A percentile compares a stretch with the other conserved stretches of the same genome.
These are phyloP conservation scores for Neofusicoccum kwambonambiense DNA, from an alignment of 2,329 filamentous ascomycete species.

Conservation along the genomic window DNA sequence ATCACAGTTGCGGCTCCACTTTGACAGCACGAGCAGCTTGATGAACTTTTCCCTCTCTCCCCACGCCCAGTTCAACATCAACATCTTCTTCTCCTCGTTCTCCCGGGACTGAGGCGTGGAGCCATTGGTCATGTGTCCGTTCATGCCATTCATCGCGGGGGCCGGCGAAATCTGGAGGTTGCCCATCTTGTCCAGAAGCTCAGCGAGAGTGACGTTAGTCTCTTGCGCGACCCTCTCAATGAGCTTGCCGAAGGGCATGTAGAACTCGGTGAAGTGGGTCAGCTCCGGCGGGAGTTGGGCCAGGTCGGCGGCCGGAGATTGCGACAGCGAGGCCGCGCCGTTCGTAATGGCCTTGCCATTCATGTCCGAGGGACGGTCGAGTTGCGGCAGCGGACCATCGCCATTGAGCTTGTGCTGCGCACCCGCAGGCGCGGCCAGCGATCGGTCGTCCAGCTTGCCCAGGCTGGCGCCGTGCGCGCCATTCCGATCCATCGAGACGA, in stretches of 20 bases:
- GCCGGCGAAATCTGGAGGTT: slow-evolving; percentile 57
- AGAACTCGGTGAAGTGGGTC: slow-evolving; percentile 68
- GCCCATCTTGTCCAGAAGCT: slow-evolving; percentile 68
- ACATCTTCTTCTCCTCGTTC: slow-evolving; percentile 73
- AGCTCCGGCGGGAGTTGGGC: slow-evolving; percentile 51
- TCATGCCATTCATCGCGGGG: slow-evolving; percentile 47
- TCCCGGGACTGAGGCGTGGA: slow-evolving; percentile 51
- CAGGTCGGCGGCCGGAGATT: slow-evolving; percentile 13
- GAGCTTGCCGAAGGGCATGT: slow-evolving; percentile 72
- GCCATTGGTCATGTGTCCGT: slow-evolving; percentile 30
- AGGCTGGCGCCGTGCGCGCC: slow-evolving; percentile 35
- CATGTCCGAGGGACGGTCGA: slow-evolving; percentile 15
- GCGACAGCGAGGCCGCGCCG: slow-evolving; percentile 18
- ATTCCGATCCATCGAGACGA: slow-evolving; percentile 49
- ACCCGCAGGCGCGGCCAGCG: neutral
- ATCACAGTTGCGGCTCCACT: slow-evolving; percentile 80
- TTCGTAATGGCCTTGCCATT: slow-evolving; percentile 10
- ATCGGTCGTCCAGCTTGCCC: slow-evolving; percentile 20
- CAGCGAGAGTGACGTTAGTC: slow-evolving; percentile 74
- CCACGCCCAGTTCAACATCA: slow-evolving; percentile 74
- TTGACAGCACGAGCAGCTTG: slow-evolving; percentile 84
- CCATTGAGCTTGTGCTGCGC: slow-evolving; percentile 17
- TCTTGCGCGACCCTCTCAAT: slow-evolving; percentile 78
- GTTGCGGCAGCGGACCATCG: slow-evolving; percentile 6
- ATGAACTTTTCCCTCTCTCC: slow-evolving; percentile 83